A percentile compares a stretch with the other conserved stretches of the same genome.
Conservation (phyloP, 2,329 filamentous ascomycete genomes). For the Colletotrichum euphorbiae region DNA sequence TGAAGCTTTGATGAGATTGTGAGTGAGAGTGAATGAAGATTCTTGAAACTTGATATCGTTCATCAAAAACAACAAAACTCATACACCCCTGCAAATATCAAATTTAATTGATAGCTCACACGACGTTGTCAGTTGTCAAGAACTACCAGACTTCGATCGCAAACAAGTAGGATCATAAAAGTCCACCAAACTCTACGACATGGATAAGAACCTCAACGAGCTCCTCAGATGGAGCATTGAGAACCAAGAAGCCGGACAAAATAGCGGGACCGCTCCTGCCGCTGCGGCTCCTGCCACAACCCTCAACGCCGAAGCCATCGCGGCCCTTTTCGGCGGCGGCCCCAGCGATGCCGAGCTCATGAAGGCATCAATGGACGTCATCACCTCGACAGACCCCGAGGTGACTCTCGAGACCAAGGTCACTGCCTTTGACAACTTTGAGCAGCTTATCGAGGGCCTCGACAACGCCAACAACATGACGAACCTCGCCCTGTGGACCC, state of each 20-base stretch:
- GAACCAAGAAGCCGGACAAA: slow-evolving; percentile 51
- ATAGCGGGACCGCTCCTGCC: slow-evolving; percentile 45
- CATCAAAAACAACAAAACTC: not conserved
- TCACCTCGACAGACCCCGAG: slow-evolving; percentile 71
- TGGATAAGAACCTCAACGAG: slow-evolving; percentile 72
- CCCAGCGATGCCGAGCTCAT: slow-evolving; percentile 93
- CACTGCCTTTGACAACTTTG: slow-evolving; percentile 92
- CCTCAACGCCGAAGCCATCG: slow-evolving; percentile 77
- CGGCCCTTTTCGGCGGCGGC: slow-evolving; percentile 82
- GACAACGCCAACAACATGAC: slow-evolving; percentile 98
- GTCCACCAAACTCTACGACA: slow-evolving; percentile 36
- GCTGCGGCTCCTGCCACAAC: slow-evolving; percentile 51
- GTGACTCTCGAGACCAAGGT: slow-evolving; percentile 80
- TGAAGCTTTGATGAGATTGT: slow-evolving; percentile 31
- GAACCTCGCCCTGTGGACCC: slow-evolving; percentile 82
- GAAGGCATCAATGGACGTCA: slow-evolving; percentile 83
- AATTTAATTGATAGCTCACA: not conserved
- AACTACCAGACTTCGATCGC: not conserved
- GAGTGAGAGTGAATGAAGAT: slow-evolving; percentile 35
- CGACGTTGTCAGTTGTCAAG: not conserved
- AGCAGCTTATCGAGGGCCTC: slow-evolving; percentile 89
- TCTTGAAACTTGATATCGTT: slow-evolving; percentile 30
- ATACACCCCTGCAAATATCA: slow-evolving; percentile 1
- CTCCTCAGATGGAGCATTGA: slow-evolving; percentile 82
- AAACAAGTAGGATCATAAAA: not conserved